A percentile compares a stretch with the other conserved stretches of the same genome.
Evolutionary conservation across 2,329 filamentous ascomycete species (phyloP).

Genomic region (Venturia aucupariae): DNA sequence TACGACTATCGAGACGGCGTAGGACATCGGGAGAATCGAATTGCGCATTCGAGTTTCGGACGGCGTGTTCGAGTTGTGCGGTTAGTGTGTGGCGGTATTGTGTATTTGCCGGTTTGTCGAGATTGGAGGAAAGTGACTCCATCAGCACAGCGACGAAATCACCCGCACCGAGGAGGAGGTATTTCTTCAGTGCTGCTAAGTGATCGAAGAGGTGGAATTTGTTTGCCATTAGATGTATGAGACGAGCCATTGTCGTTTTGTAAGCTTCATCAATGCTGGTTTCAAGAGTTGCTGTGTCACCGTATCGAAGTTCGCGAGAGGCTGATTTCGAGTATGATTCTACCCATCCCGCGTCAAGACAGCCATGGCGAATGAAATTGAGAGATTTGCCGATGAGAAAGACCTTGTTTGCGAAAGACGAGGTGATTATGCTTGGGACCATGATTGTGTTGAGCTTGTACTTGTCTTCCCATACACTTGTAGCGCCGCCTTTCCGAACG

Average conservation of each 20-base stretch:
- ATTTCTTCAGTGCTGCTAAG: slow-evolving; percentile 83
- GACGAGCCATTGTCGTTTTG: slow-evolving; percentile 91
- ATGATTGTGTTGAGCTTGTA: slow-evolving; percentile 78
- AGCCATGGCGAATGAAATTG: slow-evolving; percentile 96
- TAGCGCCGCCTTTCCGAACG: slow-evolving; percentile 48
- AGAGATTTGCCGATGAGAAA: slow-evolving; percentile 96
- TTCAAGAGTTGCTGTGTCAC: slow-evolving; percentile 84
- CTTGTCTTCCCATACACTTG: slow-evolving; percentile 96
- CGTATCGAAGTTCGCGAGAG: slow-evolving; percentile 85
- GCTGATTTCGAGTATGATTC: slow-evolving; percentile 89
- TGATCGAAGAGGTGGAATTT: slow-evolving; percentile 96
- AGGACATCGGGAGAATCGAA: slow-evolving; percentile 90
- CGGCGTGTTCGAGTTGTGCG: slow-evolving; percentile 95
- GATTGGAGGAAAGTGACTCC: slow-evolving; percentile 87
- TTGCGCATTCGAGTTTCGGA: slow-evolving; percentile 93
- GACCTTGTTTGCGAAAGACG: slow-evolving; percentile 90
- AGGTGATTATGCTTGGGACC: slow-evolving; percentile 87
- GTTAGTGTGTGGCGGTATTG: slow-evolving; percentile 96
- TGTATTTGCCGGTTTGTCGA: slow-evolving; percentile 90
- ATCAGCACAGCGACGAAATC: slow-evolving; percentile 96
- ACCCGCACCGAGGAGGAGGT: slow-evolving; percentile 86
- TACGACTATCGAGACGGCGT: slow-evolving; percentile 85
- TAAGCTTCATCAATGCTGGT: slow-evolving; percentile 94
- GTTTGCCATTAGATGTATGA: slow-evolving; percentile 86
- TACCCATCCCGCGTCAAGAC: slow-evolving; percentile 89